These are phyloP conservation scores for Verbascum thapsus DNA, from an alignment of 257 asterid genomes.

Conservation along the genomic window DNA sequence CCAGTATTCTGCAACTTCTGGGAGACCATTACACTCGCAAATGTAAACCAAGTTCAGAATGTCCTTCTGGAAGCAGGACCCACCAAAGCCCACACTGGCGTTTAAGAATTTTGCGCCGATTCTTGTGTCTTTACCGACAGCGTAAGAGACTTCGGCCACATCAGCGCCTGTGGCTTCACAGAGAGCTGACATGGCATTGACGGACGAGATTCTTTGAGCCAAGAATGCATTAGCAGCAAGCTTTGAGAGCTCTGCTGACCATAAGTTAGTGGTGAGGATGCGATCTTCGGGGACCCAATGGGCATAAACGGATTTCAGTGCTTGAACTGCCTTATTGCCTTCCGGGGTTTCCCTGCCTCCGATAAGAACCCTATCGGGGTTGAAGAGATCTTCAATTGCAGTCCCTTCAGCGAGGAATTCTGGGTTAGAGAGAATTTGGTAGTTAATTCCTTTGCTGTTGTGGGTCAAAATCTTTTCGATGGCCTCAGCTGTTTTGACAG, in stretches of 20 bases:
- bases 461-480: conserved; percentile 81
- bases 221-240: conserved; percentile 90
- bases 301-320: conserved; percentile 70
- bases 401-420: conserved; percentile 92
- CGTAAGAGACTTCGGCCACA: conserved; percentile 69
- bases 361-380: conserved; percentile 83
- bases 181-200: conserved; percentile 88
- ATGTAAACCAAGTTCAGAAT: conserved; percentile 80
- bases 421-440: conserved; percentile 82
- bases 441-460: conserved; percentile 82
- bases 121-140: conserved; percentile 78
- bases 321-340: conserved; percentile 71
- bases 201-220: conserved; percentile 87
- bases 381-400: conserved; percentile 72
- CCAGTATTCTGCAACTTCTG: conserved; percentile 91
- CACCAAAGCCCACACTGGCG: conserved; percentile 91
- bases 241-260: conserved; percentile 96
- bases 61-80: conserved; percentile 93
- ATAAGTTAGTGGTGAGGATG: conserved; percentile 75
- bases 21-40: conserved; percentile 88
- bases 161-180: conserved; percentile 93
- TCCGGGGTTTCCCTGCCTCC: conserved; percentile 92
- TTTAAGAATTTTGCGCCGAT: conserved; percentile 83
- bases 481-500: conserved; percentile 93
- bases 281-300: conserved; percentile 80